Conservation (phyloP, 495 filamentous ascomycete species). For the Letharia columbiana region DNA sequence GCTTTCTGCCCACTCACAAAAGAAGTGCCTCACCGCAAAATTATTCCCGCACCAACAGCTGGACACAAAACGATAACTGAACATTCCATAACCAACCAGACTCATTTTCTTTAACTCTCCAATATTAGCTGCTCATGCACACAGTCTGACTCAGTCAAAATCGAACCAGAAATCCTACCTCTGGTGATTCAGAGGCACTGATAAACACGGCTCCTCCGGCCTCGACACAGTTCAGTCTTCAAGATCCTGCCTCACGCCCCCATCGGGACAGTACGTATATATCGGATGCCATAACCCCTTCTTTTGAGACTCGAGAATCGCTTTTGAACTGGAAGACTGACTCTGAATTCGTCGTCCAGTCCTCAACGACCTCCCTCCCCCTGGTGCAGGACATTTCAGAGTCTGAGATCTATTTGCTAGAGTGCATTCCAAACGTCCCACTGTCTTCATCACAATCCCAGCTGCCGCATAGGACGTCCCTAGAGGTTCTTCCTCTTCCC, state of each 20-base stretch:
- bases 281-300: neutral
- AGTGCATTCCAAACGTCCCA: conserved; percentile 51
- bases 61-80: neutral
- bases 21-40: conserved; percentile 2
- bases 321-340: neutral
- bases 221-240: conserved; percentile 57
- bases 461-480: conserved; percentile 98
- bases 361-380: conserved; percentile 62
- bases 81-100: neutral
- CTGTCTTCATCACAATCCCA: conserved; percentile 54
- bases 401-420: conserved; percentile 35
- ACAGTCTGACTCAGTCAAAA: neutral
- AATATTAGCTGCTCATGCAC: neutral
- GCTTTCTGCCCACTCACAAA: neutral
- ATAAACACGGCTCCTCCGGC: conserved; percentile 62
- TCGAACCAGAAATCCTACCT: neutral
- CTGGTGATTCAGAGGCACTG: neutral
- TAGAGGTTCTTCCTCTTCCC: conserved; percentile 90
- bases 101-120: neutral
- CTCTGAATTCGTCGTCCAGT: neutral
- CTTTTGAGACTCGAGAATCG: neutral
- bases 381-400: conserved; percentile 55
- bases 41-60: conserved; percentile 4
- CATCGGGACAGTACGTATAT: conserved; percentile 38
- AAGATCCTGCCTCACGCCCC: conserved; percentile 63